These are phyloP conservation scores for Exophiala sideris DNA, from an alignment of 2,329 filamentous ascomycete species.

Conservation along the genomic window DNA sequence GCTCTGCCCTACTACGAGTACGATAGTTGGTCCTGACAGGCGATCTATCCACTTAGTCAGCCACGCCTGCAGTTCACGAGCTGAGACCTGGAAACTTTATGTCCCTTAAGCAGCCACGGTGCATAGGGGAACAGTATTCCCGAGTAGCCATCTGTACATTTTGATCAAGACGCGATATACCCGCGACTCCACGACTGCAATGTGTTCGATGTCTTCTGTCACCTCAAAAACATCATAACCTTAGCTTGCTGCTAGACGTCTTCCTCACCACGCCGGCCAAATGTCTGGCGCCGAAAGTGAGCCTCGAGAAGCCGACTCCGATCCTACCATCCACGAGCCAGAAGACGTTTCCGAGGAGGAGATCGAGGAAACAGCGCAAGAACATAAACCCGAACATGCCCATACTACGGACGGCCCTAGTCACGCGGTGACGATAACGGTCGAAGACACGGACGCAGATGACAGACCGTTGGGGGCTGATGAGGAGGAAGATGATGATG, in stretches of 20 bases:
- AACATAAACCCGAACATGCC: slow-evolving; percentile 30
- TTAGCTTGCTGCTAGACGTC: slow-evolving; percentile 4
- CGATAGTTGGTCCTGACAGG: background rate
- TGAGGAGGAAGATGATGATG: slow-evolving; percentile 20
- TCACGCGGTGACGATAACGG: slow-evolving; percentile 25
- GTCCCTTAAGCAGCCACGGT: slow-evolving; percentile 1
- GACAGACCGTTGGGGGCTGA: slow-evolving; percentile 22
- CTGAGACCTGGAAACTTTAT: background rate
- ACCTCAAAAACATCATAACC: slow-evolving; percentile 8
- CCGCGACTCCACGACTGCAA: slow-evolving; percentile 8
- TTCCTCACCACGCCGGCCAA: slow-evolving; percentile 16
- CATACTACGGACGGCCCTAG: background rate
- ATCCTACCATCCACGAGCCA: slow-evolving; percentile 9
- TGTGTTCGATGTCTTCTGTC: slow-evolving; percentile 5
- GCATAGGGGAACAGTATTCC: background rate
- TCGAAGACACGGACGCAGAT: slow-evolving; percentile 28
- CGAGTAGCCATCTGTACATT: slow-evolving; percentile 8
- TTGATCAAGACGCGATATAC: background rate
- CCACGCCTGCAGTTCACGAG: background rate
- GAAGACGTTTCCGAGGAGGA: slow-evolving; percentile 21
- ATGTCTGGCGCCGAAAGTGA: slow-evolving; percentile 26
- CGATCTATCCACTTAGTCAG: background rate
- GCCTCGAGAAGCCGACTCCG: slow-evolving; percentile 12
- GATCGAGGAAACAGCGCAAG: slow-evolving; percentile 23
- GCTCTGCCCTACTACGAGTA: background rate